Percentiles rank a stretch among this genome's conserved stretches.
Evolutionary conservation across 2,329 filamentous ascomycete genomes (phyloP).

Genomic region (Arthroderma sp.): DNA sequence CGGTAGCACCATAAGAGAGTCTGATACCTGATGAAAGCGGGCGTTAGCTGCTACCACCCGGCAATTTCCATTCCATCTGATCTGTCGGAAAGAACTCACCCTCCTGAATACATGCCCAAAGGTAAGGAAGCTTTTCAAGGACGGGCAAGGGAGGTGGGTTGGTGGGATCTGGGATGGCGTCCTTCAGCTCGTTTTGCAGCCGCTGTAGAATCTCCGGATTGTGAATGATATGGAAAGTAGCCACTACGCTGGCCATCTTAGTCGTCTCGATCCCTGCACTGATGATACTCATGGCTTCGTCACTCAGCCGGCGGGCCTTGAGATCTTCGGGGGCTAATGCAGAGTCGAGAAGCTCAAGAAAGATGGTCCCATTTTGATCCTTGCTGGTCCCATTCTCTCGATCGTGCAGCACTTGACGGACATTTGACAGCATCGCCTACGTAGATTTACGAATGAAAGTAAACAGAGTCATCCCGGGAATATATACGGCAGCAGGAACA

Average conservation of each 20-base stretch:
- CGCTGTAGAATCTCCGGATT: background rate
- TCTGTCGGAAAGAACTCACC: background rate
- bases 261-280: constrained; percentile 25
- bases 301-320: constrained; percentile 17
- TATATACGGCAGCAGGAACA: too few species aligned
- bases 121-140: constrained; percentile 5
- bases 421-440: too few species aligned
- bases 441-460: too few species aligned
- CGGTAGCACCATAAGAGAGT: constrained; percentile 3
- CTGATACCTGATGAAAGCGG: background rate
- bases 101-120: constrained; percentile 1
- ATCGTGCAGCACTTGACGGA: too few species aligned
- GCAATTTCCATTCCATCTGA: background rate
- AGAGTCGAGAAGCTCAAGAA: constrained; percentile 19
- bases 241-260: background rate
- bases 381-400: too few species aligned
- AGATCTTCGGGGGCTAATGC: constrained; percentile 26
- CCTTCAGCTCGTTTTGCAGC: constrained; percentile 1
- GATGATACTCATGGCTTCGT: constrained; percentile 20
- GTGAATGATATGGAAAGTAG: constrained; percentile 2
- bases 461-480: too few species aligned
- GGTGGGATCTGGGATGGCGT: constrained; percentile 4
- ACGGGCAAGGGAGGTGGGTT: constrained; percentile 1
- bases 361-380: constrained; percentile 14
- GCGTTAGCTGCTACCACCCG: background rate